Evolutionary conservation across 108 stramenopile species (phyloP), one percentile per base, ranked within the genome.

Genomic region (Parmales sp.): DNA sequence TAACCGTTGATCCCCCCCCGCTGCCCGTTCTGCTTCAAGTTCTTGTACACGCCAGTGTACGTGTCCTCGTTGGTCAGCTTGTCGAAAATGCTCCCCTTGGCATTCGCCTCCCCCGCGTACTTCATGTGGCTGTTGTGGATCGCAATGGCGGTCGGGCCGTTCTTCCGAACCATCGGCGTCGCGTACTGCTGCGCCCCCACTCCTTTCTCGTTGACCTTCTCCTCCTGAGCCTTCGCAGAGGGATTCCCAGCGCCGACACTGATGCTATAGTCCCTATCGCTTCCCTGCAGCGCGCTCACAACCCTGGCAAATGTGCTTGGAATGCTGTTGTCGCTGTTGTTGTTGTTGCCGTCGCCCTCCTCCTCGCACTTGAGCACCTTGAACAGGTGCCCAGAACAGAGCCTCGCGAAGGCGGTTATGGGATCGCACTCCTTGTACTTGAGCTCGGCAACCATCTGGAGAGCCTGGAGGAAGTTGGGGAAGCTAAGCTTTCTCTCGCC

Each of bases 381-480:
- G 31, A 60, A 60, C 7, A 60, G 13, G 16, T 60, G 54, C 7
- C 36, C 18, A 7, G 54, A 28, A 20, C 54, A 60, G 8, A 60
- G 28, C 26, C 54, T 26, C 9, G 54, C 4, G 54, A 60, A 23
- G 29, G n/a, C 54, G 5, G 54, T 3, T 11, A 60, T 60, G 39
- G 70, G 69, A n/a, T 63, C 65, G 20, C 71, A 29, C 22, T 71
- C 64, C 20, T 64, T 64, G 69, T 37, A 76, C 9, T 70, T 69
- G n/a, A 54, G 46, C 19, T 28, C 64, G 0, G 75, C 38, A 34
- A 76, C 16, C 3, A n/a, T 9, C 19, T 28, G 22, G 37, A 76
- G 38, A 8, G 75, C 70, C 16, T 72, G 46, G n/a, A 76, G 60
- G 65, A 76, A 76, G 37, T 76, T 70, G 31, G 66, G 48, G 63